Base-by-base conservation (phyloP, 768 basidiomycete species). In the Mycena capillaripes region DNA sequence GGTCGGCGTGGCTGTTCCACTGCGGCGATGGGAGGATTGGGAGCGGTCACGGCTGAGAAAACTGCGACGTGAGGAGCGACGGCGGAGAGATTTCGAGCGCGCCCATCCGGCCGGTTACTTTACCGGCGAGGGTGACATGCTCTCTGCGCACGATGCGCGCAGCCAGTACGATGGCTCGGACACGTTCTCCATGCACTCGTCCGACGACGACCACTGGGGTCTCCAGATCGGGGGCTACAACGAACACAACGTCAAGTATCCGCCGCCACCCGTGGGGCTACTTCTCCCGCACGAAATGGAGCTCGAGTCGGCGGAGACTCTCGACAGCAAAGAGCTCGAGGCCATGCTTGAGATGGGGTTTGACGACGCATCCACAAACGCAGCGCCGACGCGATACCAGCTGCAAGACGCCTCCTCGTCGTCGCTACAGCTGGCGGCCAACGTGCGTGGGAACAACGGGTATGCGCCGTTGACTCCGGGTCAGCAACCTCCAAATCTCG, bases 11-110 rank as follows among this genome's bases (percentile, higher is more conserved):
- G 90, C 89, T 0, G 90, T 99, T n/a, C 96, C 98, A 0, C 84
- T 99, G 79, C 91, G 97, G n/a, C 89, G 97, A 59, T 99, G 98
- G 98, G 98, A 99, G 82, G 97, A 99, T 77, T 99, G 97, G 98
- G 98, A 99, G 79, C 91, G 97, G 27, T 97, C 96, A 29, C 89
- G 98, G 52, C 86, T 99, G 56, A 93, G 97, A 60, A 99, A 98
- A 83, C 73, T 97, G 36, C 91, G 90, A 71, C 91, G 98, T 2
- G 97, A 98, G 78, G 95, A 96, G 76, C 88, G 92, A 75, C 86
- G 96, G 68, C 84, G 93, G 69, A 87, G 86, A 77, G 96, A 98
- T 9, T 89, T 98, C 75, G 96, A 97, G 78, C 90, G 95, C 52
- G 81, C 86, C 38, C 91, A 94, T 79, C 92, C 93, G 34, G 84